Base-by-base conservation (phyloP, 257 asterid species). In the Petunia axillaris region DNA sequence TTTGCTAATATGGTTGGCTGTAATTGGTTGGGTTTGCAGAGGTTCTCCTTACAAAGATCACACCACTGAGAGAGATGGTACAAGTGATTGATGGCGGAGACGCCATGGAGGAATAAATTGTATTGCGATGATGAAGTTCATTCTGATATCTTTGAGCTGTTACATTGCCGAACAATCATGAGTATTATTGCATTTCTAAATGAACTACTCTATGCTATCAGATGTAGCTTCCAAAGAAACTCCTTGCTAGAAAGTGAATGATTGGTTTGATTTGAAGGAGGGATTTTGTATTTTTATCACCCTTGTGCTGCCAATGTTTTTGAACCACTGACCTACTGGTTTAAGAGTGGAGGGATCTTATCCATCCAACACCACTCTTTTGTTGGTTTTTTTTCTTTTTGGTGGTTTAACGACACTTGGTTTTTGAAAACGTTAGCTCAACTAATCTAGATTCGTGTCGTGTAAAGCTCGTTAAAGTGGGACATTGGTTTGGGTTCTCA, bases 11-110 rank as follows among this genome's bases (percentile, higher is more conserved):
- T 9, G 16, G 63, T 35, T 5, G 4, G 55, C 9, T 44, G 3
- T 25, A 35, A n/a, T 53, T 64, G 55, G 53, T 25, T 66, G 58
- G 78, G 62, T 55, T 83, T 85, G 77, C 85, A 95, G 98, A 95
- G 90, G 95, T 95, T 83, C 79, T 95, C 85, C 80, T 81, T 75
- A 93, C 93, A 4, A 95, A 90, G 87, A 90, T 92, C 81, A 94
- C 97, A 1, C 98, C 99, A 16, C 8, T 95, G 84, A 88, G 48
- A 75, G 95, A 93, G 81, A 16, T 78, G 84, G 95, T 91, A 38
- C 89, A 87, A 70, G 94, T 93, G 57, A 82, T 87, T 67, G 99
- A 93, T 86, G 76, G 76, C 8, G 98, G 97, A 83, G 98, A 93
- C 50, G 95, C 87, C 40, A 95, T 93, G 98, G 98, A 95, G 86